phyloP scores from a whole-genome alignment of 352 stramenopile species.

The Peronosclerospora sorghi region DNA sequence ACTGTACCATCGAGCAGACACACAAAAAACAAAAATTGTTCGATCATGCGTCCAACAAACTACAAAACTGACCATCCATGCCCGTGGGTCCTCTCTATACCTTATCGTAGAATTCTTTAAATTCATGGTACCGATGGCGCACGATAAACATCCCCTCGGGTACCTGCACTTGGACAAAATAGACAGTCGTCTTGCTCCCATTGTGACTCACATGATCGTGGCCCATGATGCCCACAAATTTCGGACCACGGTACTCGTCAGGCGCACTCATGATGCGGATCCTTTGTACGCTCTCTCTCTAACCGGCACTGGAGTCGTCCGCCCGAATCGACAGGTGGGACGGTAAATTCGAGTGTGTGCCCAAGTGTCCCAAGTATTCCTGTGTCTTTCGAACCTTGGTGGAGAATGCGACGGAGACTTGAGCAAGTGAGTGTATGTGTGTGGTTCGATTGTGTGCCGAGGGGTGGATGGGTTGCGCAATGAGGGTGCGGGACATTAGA shows the following conservation, averaged over 20 bases:
- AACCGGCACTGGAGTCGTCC: neutral
- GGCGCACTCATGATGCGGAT: conserved; percentile 26
- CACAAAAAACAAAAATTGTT: neutral
- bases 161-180: conserved; percentile 74
- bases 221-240: conserved; percentile 81
- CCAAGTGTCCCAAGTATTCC: too few relatives aligned
- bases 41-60: neutral
- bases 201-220: conserved; percentile 83
- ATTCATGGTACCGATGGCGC: conserved; percentile 79
- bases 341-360: too few relatives aligned
- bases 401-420: conserved; percentile 21
- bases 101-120: conserved; percentile 83
- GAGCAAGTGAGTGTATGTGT: conserved; percentile 5
- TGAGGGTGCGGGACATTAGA: conserved; percentile 5
- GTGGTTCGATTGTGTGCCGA: conserved; percentile 16
- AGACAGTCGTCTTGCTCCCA: conserved; percentile 80
- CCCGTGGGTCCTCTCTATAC: too few relatives aligned
- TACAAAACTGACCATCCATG: neutral
- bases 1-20: conserved; percentile 13
- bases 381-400: conserved; percentile 6
- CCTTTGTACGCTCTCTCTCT: too few relatives aligned
- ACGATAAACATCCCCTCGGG: conserved; percentile 72
- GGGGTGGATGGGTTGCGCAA: conserved; percentile 4
- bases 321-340: too few relatives aligned
- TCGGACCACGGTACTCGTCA: conserved; percentile 41